Conservation (phyloP, 495 filamentous ascomycete species). For the Talaromyces nanjingensis region DNA sequence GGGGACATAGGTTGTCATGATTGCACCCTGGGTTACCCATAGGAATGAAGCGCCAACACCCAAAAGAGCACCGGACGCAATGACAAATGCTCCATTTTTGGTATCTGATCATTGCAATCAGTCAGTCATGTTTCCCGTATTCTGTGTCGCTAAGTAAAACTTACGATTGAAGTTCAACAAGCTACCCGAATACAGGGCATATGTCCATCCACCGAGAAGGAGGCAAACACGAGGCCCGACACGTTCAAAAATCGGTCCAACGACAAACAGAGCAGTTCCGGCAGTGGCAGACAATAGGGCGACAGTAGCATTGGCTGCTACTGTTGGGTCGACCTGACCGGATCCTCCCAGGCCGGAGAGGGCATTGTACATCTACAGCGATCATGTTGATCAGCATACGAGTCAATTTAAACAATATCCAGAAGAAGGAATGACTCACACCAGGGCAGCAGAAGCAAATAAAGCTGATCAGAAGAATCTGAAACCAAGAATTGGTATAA, state of each 20-base stretch:
- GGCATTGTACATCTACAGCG: slow-evolving; percentile 62
- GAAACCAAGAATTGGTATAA: slow-evolving; percentile 33
- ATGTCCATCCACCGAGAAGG: slow-evolving; percentile 37
- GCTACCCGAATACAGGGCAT: slow-evolving; percentile 35
- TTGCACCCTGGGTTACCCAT: slow-evolving; percentile 49
- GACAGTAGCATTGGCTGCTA: slow-evolving; percentile 36
- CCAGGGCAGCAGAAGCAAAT: slow-evolving; percentile 84
- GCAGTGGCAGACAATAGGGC: slow-evolving; percentile 33
- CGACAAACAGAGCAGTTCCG: slow-evolving; percentile 34
- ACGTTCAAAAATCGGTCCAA: slow-evolving; percentile 34
- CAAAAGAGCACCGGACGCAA: slow-evolving; percentile 52
- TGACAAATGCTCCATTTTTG: slow-evolving; percentile 66
- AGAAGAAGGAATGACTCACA: slow-evolving; percentile 15
- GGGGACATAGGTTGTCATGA: slow-evolving; percentile 47
- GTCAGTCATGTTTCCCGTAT: not conserved
- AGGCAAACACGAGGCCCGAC: slow-evolving; percentile 34
- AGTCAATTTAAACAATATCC: not conserved
- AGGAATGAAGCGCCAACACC: slow-evolving; percentile 44
- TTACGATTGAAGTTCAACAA: slow-evolving; percentile 33
- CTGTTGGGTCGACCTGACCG: slow-evolving; percentile 38
- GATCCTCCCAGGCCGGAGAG: slow-evolving; percentile 49
- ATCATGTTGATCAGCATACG: not conserved
- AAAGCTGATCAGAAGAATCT: slow-evolving; percentile 40
- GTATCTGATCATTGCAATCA: slow-evolving; percentile 50
- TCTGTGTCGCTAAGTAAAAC: not conserved